Percentiles rank a stretch among this genome's conserved stretches.
Conservation (phyloP, 2,329 filamentous ascomycete genomes). For the Beauveria bassiana region DNA sequence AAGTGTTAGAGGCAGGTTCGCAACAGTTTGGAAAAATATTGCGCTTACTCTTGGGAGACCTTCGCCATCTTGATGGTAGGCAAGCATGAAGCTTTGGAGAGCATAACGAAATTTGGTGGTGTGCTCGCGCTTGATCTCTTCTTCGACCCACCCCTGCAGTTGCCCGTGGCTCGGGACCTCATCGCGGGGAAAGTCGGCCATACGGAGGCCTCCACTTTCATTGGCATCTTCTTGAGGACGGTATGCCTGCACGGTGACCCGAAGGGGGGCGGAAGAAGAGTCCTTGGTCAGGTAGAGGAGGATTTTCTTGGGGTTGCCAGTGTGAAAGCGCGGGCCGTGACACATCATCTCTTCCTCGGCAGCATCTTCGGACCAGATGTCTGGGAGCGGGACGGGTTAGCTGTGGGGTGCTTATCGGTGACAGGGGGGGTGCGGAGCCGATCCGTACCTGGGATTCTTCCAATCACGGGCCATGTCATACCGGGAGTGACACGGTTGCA, state of each 20-base stretch:
- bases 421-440: constrained; percentile 5
- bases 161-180: constrained; percentile 27
- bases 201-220: constrained; percentile 23
- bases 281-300: constrained; percentile 28
- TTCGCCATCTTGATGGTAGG: constrained; percentile 28
- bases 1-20: background rate
- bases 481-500: constrained; percentile 31
- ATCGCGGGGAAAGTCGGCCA: constrained; percentile 30
- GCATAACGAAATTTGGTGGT: constrained; percentile 24
- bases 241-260: constrained; percentile 32
- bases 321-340: constrained; percentile 28
- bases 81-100: constrained; percentile 30
- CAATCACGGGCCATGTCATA: constrained; percentile 31
- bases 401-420: background rate
- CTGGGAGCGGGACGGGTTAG: constrained; percentile 18
- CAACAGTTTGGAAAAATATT: constrained; percentile 3
- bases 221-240: constrained; percentile 24
- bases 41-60: constrained; percentile 32
- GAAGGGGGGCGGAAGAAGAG: constrained; percentile 30
- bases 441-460: constrained; percentile 29
- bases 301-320: constrained; percentile 29
- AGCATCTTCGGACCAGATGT: constrained; percentile 30
- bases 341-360: constrained; percentile 27
- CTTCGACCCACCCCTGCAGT: constrained; percentile 31
- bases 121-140: constrained; percentile 28